Percentiles rank a stretch among this genome's conserved stretches.
phyloP scores from a whole-genome alignment of 192 early-diverging fungal genomes.

The Coemansia sp. region DNA sequence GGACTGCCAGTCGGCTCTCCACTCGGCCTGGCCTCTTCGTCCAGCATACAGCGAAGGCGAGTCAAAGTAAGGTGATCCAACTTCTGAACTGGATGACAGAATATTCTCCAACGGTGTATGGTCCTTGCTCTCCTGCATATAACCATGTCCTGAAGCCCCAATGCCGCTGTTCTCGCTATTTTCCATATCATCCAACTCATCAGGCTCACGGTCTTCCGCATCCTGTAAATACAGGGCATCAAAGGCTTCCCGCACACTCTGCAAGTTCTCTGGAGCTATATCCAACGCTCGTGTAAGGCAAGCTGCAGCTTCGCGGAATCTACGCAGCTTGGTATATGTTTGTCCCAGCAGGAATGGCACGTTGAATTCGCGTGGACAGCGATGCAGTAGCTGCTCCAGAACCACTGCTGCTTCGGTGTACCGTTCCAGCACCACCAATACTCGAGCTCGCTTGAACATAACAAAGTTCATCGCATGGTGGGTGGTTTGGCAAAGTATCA shows the following conservation, averaged over 20 bases:
- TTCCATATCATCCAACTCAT: neutral
- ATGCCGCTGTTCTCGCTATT: conserved; percentile 10
- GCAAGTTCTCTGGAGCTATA: conserved; percentile 45
- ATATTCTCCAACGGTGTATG: conserved; percentile 17
- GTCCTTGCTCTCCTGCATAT: neutral
- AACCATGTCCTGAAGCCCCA: neutral
- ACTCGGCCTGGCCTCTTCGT: conserved; percentile 22
- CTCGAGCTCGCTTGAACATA: conserved; percentile 66
- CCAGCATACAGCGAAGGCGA: conserved; percentile 44
- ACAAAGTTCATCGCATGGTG: conserved; percentile 57
- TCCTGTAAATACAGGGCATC: conserved; percentile 49
- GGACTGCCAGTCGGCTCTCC: conserved; percentile 43
- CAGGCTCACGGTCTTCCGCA: conserved; percentile 5
- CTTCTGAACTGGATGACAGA: conserved; percentile 18
- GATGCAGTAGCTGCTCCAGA: conserved; percentile 59
- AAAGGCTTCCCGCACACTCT: conserved; percentile 51
- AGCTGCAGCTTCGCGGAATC: conserved; percentile 48
- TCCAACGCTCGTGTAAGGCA: conserved; percentile 43
- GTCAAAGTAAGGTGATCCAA: conserved; percentile 40
- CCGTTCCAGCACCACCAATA: conserved; percentile 57
- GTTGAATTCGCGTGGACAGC: conserved; percentile 51
- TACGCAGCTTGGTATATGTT: conserved; percentile 40
- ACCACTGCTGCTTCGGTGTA: conserved; percentile 64
- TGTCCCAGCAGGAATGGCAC: conserved; percentile 54
- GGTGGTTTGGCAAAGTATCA: conserved; percentile 15